These are phyloP conservation scores for Berkeleyomyces basicola DNA, from an alignment of 2,329 filamentous ascomycete genomes.

Conservation along the genomic window DNA sequence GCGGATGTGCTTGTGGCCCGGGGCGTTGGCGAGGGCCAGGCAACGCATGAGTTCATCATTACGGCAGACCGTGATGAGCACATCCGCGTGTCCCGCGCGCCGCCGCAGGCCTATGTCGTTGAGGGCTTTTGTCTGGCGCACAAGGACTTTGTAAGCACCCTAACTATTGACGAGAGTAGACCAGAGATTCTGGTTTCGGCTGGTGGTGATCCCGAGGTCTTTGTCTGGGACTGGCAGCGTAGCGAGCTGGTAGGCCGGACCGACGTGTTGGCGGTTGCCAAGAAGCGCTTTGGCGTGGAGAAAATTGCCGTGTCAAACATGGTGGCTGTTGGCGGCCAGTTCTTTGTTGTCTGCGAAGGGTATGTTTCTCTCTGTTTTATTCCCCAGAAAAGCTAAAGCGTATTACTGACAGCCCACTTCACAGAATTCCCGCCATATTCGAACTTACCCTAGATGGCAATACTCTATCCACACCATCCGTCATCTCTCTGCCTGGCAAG, in stretches of 20 bases:
- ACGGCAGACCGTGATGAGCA: constrained; percentile 49
- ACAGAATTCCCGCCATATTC: constrained; percentile 46
- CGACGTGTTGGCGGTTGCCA: constrained; percentile 27
- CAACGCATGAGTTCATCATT: constrained; percentile 34
- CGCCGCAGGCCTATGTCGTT: constrained; percentile 73
- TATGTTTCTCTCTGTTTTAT: constrained; percentile 18
- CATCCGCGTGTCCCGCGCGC: constrained; percentile 69
- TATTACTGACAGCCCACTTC: constrained; percentile 14
- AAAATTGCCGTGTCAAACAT: constrained; percentile 30
- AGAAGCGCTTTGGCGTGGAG: constrained; percentile 3
- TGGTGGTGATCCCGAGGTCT: constrained; percentile 65
- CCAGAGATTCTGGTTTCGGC: constrained; percentile 62
- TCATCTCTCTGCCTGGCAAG: constrained; percentile 18
- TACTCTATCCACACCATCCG: constrained; percentile 34
- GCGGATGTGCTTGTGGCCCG: constrained; percentile 46
- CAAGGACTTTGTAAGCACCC: constrained; percentile 61
- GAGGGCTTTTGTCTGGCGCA: constrained; percentile 84
- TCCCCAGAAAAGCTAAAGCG: background rate
- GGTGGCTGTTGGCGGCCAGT: constrained; percentile 17
- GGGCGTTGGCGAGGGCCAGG: background rate
- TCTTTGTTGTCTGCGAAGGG: constrained; percentile 29
- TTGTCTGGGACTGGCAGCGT: constrained; percentile 66
- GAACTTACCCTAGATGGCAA: constrained; percentile 38
- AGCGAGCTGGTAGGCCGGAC: constrained; percentile 37
- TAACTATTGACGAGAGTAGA: constrained; percentile 44